These are phyloP conservation scores for Baorangia bicolor DNA, from an alignment of 768 basidiomycete species.

Conservation along the genomic window DNA sequence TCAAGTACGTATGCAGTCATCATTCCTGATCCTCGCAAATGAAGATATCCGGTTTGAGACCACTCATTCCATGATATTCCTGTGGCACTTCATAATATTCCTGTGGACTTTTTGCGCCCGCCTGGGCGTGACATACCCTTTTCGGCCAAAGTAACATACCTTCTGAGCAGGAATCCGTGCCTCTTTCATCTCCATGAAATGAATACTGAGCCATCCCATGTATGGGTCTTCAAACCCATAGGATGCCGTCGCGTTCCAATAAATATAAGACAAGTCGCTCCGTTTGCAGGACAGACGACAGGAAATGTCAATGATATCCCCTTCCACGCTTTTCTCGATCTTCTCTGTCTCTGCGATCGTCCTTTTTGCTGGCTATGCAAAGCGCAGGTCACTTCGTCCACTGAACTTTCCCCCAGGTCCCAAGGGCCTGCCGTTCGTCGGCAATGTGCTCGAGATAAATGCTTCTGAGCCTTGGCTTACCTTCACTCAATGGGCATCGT, in stretches of 20 bases:
- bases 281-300: background rate
- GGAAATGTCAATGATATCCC: slow-evolving; percentile 5
- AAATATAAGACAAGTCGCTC: slow-evolving; percentile 16
- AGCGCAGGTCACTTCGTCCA: slow-evolving; percentile 3
- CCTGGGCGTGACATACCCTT: background rate
- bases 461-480: slow-evolving; percentile 31
- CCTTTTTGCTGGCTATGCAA: slow-evolving; percentile 12
- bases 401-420: slow-evolving; percentile 30
- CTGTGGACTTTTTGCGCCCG: background rate
- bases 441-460: slow-evolving; percentile 27
- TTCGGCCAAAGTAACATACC: background rate
- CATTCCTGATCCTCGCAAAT: background rate
- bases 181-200: slow-evolving; percentile 12
- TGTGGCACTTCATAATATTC: background rate
- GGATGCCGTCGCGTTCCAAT: background rate
- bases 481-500: slow-evolving; percentile 33
- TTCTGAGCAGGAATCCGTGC: slow-evolving; percentile 3
- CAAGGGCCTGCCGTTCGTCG: slow-evolving; percentile 31
- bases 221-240: background rate
- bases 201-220: slow-evolving; percentile 7
- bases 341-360: slow-evolving; percentile 5
- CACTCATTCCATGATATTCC: background rate
- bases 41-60: background rate
- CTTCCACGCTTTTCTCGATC: slow-evolving; percentile 6
- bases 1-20: background rate